Evolutionary conservation across 2,329 filamentous ascomycete genomes (phyloP).

Genomic region (Arthrobotrys iridis): DNA sequence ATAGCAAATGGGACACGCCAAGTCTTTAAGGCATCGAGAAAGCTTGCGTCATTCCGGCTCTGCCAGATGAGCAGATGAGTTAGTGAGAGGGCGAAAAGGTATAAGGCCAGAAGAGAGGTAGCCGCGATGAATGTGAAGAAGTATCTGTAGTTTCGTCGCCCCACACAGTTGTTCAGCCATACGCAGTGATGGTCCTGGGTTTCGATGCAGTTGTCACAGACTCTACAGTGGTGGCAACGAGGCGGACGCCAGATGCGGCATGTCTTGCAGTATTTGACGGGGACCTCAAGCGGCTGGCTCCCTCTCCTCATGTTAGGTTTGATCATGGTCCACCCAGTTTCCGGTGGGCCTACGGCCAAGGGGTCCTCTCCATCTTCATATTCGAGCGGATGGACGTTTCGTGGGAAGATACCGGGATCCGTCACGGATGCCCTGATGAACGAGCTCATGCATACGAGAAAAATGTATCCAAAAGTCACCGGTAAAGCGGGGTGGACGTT

Average conservation of each 20-base stretch:
- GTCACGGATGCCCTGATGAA: conserved; percentile 92
- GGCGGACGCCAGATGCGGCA: conserved; percentile 98
- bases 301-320: conserved; percentile 76
- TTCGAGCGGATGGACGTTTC: conserved; percentile 77
- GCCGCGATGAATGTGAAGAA: conserved; percentile 92
- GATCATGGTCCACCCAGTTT: conserved; percentile 93
- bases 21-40: conserved; percentile 73
- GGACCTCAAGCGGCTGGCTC: conserved; percentile 94
- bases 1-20: conserved; percentile 87
- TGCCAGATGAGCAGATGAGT: conserved; percentile 81
- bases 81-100: conserved; percentile 80
- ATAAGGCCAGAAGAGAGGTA: conserved; percentile 78
- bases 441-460: conserved; percentile 88
- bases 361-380: conserved; percentile 80
- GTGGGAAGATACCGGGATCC: conserved; percentile 91
- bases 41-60: conserved; percentile 71
- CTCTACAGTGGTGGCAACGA: conserved; percentile 91
- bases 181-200: conserved; percentile 98
- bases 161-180: conserved; percentile 98
- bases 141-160: conserved; percentile 95
- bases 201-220: conserved; percentile 97
- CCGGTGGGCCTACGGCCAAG: conserved; percentile 80
- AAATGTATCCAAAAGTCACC: conserved; percentile 88
- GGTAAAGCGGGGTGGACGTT: conserved; percentile 89
- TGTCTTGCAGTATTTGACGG: conserved; percentile 96